phyloP scores from a whole-genome alignment of 139 green algal species.

The Klebsormidium nitens region DNA sequence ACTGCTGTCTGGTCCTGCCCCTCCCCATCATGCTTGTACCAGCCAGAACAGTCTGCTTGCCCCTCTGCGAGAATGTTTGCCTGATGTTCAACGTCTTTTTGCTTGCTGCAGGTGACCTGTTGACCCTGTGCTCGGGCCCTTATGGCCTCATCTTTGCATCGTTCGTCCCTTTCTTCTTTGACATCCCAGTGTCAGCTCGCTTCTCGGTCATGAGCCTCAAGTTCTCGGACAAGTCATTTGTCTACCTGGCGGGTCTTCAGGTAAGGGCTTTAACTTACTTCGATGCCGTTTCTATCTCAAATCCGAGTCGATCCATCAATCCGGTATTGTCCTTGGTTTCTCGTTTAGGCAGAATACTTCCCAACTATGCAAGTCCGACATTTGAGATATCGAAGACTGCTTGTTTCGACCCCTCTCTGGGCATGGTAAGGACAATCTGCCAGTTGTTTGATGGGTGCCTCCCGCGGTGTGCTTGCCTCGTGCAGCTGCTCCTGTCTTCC shows the following conservation, averaged over 20 bases:
- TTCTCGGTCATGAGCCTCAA: slow-evolving; percentile 33
- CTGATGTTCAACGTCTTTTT: no score
- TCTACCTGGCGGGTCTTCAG: slow-evolving; percentile 39
- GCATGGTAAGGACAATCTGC: neutral
- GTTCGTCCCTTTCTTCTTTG: slow-evolving; percentile 41
- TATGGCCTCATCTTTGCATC: slow-evolving; percentile 41
- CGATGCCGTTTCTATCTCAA: neutral
- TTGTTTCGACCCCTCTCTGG: slow-evolving; percentile 1
- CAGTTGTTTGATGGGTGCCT: neutral
- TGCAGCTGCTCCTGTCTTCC: slow-evolving; percentile 25
- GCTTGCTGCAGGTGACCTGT: neutral
- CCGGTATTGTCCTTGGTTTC: neutral
- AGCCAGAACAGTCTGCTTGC: no score
- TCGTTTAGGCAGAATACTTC: neutral
- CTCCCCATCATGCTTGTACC: no score
- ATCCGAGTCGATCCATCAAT: neutral
- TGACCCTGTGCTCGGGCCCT: slow-evolving; percentile 22
- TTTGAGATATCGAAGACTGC: neutral
- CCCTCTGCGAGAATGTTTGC: no score
- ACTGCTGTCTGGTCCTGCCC: no score
- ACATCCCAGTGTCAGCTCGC: slow-evolving; percentile 32
- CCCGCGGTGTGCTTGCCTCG: neutral
- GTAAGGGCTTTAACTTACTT: slow-evolving; percentile 5
- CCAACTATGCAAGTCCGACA: neutral
- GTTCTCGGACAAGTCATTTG: slow-evolving; percentile 41